Base-by-base conservation (phyloP, 805 yeast genomes). In the Starmerella potacharoeniae region DNA sequence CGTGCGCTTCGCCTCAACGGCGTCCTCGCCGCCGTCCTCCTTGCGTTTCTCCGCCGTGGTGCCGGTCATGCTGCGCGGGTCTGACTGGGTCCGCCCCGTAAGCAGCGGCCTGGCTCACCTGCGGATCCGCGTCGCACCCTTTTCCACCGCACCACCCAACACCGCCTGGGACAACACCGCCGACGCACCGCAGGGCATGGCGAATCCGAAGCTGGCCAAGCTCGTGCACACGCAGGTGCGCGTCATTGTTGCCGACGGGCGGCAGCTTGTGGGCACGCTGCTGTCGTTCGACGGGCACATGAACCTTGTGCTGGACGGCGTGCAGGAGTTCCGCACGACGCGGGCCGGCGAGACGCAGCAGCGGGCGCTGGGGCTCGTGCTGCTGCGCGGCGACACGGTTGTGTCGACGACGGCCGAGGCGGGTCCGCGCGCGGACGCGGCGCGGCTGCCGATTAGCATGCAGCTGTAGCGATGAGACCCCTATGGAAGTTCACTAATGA, bases 371-470 rank as follows among this genome's bases (percentile, higher is more conserved):
- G 97, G 97, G 0, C 75, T 93, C 51, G 77, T 86, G 1, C 84
- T 91, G 39, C 71, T 91, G 47, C 77, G 97, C 62, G 98, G 98
- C 2, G 96, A 88, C 60, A 86, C 84, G 60, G 80, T 93, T 31
- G 80, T 90, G 11, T 79, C 89, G 53, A 72, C 84, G 22, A 76
- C 78, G 33, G 80, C 86, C 35, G 91, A 86, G 70, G 75, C 82
- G 3, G 37, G 44, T 8, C n/a, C 78, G 87, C 30, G 40, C 31
- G 55, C 42, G n/a, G 29, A 14, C 16, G 13, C 30, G 40, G 22
- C 43, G 13, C 22, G 35, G 29, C 13, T 22, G 22, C 56, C 58
- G 13, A 58, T 57, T 35, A 17, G 49, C n/a, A 45, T 58, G 60
- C 57, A 57, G 39, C 54, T 58, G 9, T 54, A 34, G 40, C 22